Evolutionary conservation across 305 asterid species (phyloP).

Genomic region (Lippia alba): DNA sequence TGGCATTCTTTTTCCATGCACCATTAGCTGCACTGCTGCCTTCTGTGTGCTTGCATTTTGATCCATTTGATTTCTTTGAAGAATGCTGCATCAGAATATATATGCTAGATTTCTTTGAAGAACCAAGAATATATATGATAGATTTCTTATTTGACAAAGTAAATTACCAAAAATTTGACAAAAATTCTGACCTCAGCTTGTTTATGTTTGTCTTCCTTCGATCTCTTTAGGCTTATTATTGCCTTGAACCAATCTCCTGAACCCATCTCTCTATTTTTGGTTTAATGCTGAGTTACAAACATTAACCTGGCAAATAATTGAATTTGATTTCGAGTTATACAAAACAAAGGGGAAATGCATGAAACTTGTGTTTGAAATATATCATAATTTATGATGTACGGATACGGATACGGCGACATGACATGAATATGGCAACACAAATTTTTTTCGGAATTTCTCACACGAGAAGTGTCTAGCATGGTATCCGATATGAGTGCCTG

Average conservation of each 20-base stretch:
- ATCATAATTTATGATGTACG: no score
- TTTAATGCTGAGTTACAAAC: constrained; percentile 21
- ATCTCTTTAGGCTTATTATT: constrained; percentile 45
- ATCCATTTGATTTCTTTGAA: constrained; percentile 33
- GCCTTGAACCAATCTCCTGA: constrained; percentile 60
- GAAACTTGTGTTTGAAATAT: no score
- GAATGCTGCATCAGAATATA: constrained; percentile 20
- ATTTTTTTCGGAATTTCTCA: no score
- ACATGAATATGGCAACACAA: no score
- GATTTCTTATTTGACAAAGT: not conserved
- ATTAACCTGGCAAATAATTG: not conserved
- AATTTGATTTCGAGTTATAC: not conserved
- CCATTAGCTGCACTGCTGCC: constrained; percentile 38
- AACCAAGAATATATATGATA: no score
- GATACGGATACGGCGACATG: no score
- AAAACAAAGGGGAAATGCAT: no score
- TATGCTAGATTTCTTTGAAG: constrained; percentile 6
- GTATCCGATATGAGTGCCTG: no score
- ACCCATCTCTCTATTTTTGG: constrained; percentile 45
- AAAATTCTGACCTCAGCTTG: constrained; percentile 38
- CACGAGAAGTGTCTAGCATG: no score
- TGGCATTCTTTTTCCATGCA: constrained; percentile 31
- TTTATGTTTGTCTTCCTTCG: constrained; percentile 43
- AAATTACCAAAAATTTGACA: no score
- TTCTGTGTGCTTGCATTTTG: constrained; percentile 30